Evolutionary conservation across 2,329 filamentous ascomycete genomes (phyloP), one percentile per base, ranked within the genome.

Genomic region (Mollisiaceae sp.): DNA sequence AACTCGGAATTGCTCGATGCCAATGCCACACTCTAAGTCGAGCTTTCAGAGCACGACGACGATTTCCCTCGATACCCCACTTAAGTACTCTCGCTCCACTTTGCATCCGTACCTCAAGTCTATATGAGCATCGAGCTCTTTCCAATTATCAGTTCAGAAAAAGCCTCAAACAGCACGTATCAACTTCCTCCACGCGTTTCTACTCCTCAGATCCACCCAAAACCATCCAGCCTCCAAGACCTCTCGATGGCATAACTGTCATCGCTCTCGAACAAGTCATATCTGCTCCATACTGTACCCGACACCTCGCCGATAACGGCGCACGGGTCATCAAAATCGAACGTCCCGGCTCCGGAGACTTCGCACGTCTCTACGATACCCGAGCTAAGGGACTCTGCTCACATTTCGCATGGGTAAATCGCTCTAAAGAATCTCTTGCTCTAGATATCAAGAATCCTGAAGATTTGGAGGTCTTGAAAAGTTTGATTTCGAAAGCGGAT

Each of bases 241-340:
- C 60, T 6, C 43, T 63, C 15, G 54, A 58, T 18, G 60, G 60
- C 43, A 39, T 63, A 41, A 63, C 52, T 8, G 60, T 63, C 6
- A 63, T 63, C 38, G 60, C 60, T n/a, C 60, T 63, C 18, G 60
- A 63, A 54, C 60, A 63, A 41, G 60, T 63, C 3, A 63, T 63
- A 4, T 55, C 60, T 1, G 60, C 50, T 18, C 60, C 60, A 8
- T 63, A 63, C n/a, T 63, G 60, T 14, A 63, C 60, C 45, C 60
- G 60, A 1, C 60, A 63, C 32, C 15, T 63, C 45, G 60, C 60
- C 14, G 54, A 63, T 24, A 39, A 45, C 50, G 60, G 60, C 8
- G 60, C 60, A 5, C 60, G 60, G 35, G 60, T 58, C n/a, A 56
- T 63, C 8, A 63, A 63, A 20, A 63, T 63, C 27, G 60, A 63